Conservation (phyloP, 177 flowering plant genomes). For the Telopea speciosissima region DNA sequence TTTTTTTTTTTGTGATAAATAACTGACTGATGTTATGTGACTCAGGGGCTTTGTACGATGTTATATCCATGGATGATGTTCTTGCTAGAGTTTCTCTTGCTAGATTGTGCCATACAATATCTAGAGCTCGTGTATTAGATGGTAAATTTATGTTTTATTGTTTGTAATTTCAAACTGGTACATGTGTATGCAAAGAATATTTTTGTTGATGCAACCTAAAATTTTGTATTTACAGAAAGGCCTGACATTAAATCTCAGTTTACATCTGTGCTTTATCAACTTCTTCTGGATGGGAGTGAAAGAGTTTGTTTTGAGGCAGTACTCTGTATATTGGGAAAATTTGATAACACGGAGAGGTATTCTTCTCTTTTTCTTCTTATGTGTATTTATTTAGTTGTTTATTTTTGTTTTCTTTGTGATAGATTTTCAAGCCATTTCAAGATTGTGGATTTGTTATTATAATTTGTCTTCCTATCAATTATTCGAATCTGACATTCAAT, state of each 20-base stretch:
- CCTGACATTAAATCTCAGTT: constrained; percentile 90
- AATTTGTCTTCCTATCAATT: not conserved
- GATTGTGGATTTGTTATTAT: not conserved
- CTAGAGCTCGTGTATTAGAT: constrained; percentile 89
- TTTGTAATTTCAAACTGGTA: not conserved
- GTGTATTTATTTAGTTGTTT: not conserved
- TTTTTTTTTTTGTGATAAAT: not conserved
- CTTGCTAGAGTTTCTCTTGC: constrained; percentile 96
- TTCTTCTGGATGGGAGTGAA: constrained; percentile 97
- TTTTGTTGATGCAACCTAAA: constrained; percentile 9
- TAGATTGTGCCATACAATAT: constrained; percentile 78
- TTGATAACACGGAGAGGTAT: constrained; percentile 80
- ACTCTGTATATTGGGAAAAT: constrained; percentile 82
- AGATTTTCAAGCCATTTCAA: not conserved
- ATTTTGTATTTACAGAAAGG: constrained; percentile 54
- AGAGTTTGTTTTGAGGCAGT: constrained; percentile 99
- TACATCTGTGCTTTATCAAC: constrained; percentile 86
- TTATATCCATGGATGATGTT: constrained; percentile 95
- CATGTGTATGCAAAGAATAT: not conserved
- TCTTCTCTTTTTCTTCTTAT: not conserved
- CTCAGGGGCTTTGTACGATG: constrained; percentile 93
- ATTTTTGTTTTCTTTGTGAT: not conserved
- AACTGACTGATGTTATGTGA: constrained; percentile 8
- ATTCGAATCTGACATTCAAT: constrained; percentile 5
- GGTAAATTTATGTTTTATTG: constrained; percentile 37